Conservation (phyloP, 2,329 filamentous ascomycete genomes). For the Sporothrix inflata region DNA sequence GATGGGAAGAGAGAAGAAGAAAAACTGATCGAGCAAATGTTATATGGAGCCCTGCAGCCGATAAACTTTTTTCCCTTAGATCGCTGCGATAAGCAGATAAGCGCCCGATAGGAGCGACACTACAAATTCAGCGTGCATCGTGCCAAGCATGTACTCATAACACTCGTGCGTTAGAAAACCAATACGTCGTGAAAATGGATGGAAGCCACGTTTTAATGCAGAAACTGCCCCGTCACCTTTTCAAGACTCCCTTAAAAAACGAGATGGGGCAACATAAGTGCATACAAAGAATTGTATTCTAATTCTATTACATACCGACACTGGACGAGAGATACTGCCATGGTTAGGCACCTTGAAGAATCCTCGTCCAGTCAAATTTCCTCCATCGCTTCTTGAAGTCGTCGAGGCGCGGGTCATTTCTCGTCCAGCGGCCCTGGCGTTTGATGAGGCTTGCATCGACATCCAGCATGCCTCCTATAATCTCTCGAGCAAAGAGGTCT, state of each 20-base stretch:
- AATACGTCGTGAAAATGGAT: no score
- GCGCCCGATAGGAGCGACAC: not conserved
- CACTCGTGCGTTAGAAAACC: no score
- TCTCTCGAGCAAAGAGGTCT: slow-evolving; percentile 89
- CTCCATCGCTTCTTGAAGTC: slow-evolving; percentile 83
- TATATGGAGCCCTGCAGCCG: not conserved
- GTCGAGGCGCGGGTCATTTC: slow-evolving; percentile 70
- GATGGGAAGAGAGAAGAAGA: not conserved
- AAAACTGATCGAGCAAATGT: not conserved
- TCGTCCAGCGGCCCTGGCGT: slow-evolving; percentile 84
- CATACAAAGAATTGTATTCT: not conserved
- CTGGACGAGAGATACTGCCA: not conserved
- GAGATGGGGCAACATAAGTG: no score
- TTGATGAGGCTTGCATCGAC: slow-evolving; percentile 80
- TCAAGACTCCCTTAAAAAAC: no score
- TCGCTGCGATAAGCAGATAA: slow-evolving; percentile 20
- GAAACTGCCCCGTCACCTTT: no score
- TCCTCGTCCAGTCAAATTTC: slow-evolving; percentile 85
- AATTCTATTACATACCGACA: not conserved
- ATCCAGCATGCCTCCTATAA: slow-evolving; percentile 91
- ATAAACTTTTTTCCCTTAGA: slow-evolving; percentile 23
- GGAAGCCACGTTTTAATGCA: no score
- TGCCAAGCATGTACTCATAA: no score
- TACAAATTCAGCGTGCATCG: no score
- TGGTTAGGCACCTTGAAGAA: slow-evolving; percentile 49